A percentile compares a stretch with the other conserved stretches of the same genome.
Evolutionary conservation across 495 filamentous ascomycete genomes (phyloP).

Genomic region (Pyrenopolyporus hunteri): DNA sequence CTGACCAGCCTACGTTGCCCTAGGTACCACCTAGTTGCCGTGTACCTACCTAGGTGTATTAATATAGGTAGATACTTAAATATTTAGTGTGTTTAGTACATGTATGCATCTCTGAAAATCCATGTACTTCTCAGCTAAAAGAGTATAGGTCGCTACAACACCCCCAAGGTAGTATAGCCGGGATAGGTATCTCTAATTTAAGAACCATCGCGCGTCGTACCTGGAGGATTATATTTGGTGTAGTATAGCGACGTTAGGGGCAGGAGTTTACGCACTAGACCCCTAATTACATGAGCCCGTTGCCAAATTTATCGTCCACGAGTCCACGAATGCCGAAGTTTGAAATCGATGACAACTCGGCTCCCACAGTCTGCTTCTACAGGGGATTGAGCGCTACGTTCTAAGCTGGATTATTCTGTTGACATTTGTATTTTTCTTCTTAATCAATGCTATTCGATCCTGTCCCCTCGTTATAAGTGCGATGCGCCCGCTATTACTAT

Average conservation of each 20-base stretch:
- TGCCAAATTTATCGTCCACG: slow-evolving; percentile 19
- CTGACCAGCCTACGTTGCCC: too few species aligned
- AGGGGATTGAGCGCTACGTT: not conserved
- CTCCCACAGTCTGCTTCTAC: not conserved
- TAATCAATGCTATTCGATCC: slow-evolving; percentile 5
- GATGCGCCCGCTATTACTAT: slow-evolving; percentile 28
- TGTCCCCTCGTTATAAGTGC: slow-evolving; percentile 21
- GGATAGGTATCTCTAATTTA: not conserved
- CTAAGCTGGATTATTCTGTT: not conserved
- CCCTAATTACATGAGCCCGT: not conserved
- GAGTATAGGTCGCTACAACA: not conserved
- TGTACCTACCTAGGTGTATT: too few species aligned
- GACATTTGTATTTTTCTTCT: slow-evolving; percentile 1
- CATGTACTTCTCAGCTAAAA: not conserved
- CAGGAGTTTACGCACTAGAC: not conserved
- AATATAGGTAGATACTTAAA: too few species aligned
- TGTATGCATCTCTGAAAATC: not conserved
- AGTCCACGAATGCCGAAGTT: slow-evolving; percentile 9
- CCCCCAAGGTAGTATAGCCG: not conserved
- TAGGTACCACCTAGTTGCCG: too few species aligned
- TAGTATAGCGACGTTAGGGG: slow-evolving; percentile 1
- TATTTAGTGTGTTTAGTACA: too few species aligned
- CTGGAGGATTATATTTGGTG: not conserved
- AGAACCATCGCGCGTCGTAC: not conserved
- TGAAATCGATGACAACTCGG: slow-evolving; percentile 8